Conservation (phyloP, 129 eudicot species). For the Deinandra increscens region DNA sequence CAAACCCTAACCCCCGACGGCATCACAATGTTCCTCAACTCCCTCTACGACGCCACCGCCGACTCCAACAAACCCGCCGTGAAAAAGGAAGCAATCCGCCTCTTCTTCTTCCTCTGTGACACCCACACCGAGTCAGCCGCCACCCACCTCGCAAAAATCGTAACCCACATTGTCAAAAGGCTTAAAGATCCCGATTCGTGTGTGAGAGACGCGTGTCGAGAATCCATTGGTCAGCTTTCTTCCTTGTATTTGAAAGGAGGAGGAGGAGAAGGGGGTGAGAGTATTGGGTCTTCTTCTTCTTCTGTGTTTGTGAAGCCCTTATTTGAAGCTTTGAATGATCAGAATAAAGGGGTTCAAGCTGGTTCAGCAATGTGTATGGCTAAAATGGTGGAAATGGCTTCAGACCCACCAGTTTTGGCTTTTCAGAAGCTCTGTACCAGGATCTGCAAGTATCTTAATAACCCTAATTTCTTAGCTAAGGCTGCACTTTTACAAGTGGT, state of each 20-base stretch:
- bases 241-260: constrained; percentile 60
- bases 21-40: constrained; percentile 76
- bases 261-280: constrained; percentile 51
- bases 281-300: constrained; percentile 60
- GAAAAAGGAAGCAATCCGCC: constrained; percentile 75
- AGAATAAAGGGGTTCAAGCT: constrained; percentile 76
- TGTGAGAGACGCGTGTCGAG: constrained; percentile 76
- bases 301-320: constrained; percentile 88
- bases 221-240: constrained; percentile 73
- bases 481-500: constrained; percentile 44
- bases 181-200: constrained; percentile 84
- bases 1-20: constrained; percentile 73
- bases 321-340: constrained; percentile 86
- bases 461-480: constrained; percentile 40
- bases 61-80: constrained; percentile 60
- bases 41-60: constrained; percentile 68
- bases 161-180: constrained; percentile 69
- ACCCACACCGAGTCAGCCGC: constrained; percentile 68
- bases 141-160: constrained; percentile 72
- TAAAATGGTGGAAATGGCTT: constrained; percentile 76
- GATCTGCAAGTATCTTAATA: constrained; percentile 44
- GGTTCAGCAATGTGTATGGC: constrained; percentile 88
- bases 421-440: constrained; percentile 47
- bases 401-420: constrained; percentile 59
- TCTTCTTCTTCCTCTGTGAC: constrained; percentile 56